Evolutionary conservation across 2,329 filamentous ascomycete species (phyloP).

Genomic region (Pezicula neosporulosa): DNA sequence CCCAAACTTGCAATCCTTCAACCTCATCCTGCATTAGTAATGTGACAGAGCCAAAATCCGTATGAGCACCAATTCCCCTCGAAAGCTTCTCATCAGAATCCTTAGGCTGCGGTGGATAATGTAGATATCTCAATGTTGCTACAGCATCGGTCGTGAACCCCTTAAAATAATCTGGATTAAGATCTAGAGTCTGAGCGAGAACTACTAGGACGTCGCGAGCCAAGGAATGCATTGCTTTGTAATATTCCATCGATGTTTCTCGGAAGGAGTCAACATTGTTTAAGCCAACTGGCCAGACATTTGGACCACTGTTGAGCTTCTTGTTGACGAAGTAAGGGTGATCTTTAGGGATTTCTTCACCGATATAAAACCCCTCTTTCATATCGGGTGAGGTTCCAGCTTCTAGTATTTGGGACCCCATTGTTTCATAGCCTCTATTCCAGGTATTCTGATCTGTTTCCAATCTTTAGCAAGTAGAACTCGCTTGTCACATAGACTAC

Average conservation of each 20-base stretch:
- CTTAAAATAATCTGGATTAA: constrained; percentile 35
- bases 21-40: constrained; percentile 46
- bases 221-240: constrained; percentile 32
- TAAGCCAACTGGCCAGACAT: constrained; percentile 35
- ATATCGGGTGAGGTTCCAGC: constrained; percentile 38
- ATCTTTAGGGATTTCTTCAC: constrained; percentile 33
- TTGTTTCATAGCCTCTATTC: constrained; percentile 45
- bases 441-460: constrained; percentile 29
- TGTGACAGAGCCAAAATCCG: constrained; percentile 49
- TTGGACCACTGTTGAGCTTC: constrained; percentile 36
- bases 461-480: constrained; percentile 12
- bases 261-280: constrained; percentile 26
- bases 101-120: constrained; percentile 41
- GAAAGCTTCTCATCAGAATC: constrained; percentile 19
- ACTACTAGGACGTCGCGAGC: constrained; percentile 37
- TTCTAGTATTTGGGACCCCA: constrained; percentile 41
- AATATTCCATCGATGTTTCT: constrained; percentile 36
- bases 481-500: neutral
- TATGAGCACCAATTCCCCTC: constrained; percentile 41
- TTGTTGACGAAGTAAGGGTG: constrained; percentile 28
- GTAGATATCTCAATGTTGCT: constrained; percentile 39
- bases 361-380: constrained; percentile 39
- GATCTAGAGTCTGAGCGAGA: constrained; percentile 36
- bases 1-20: constrained; percentile 44
- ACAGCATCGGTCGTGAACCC: constrained; percentile 36